Percentiles rank a stretch among this genome's conserved stretches.
phyloP scores from a whole-genome alignment of 352 stramenopile genomes.

The Pythium apleroticum region DNA sequence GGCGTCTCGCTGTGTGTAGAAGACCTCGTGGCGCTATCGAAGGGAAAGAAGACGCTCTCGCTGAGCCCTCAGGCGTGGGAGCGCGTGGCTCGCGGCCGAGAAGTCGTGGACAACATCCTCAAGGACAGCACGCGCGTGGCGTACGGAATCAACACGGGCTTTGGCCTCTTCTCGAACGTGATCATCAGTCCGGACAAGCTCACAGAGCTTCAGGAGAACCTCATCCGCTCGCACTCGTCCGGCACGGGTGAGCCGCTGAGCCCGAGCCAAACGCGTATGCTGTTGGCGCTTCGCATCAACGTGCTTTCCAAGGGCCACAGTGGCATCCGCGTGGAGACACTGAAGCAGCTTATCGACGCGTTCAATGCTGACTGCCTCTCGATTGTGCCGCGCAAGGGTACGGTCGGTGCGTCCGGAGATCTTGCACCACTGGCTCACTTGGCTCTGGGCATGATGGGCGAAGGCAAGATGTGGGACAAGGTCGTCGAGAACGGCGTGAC shows the following conservation, averaged over 20 bases:
- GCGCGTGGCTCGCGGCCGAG: constrained; percentile 61
- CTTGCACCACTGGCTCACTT: constrained; percentile 85
- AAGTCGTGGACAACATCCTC: constrained; percentile 89
- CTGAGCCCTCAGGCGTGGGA: constrained; percentile 73
- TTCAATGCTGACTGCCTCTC: constrained; percentile 89
- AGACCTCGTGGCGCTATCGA: constrained; percentile 72
- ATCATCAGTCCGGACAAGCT: constrained; percentile 86
- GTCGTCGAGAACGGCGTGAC: constrained; percentile 37
- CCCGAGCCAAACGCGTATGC: constrained; percentile 78
- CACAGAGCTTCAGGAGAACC: constrained; percentile 82
- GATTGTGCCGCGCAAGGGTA: constrained; percentile 82
- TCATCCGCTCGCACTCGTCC: constrained; percentile 80
- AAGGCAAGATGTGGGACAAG: constrained; percentile 88
- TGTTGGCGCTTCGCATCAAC: constrained; percentile 88
- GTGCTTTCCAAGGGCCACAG: constrained; percentile 88
- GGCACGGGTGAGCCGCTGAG: constrained; percentile 78
- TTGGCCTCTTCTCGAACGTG: constrained; percentile 90
- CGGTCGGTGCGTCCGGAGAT: constrained; percentile 87
- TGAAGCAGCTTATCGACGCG: constrained; percentile 75
- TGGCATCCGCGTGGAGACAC: constrained; percentile 74
- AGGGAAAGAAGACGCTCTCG: constrained; percentile 51
- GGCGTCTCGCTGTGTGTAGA: constrained; percentile 66
- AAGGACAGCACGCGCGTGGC: constrained; percentile 73
- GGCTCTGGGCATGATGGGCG: constrained; percentile 88
- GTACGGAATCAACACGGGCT: constrained; percentile 93